These are phyloP conservation scores for Ballota nigra DNA, from an alignment of 257 asterid genomes.

Conservation along the genomic window DNA sequence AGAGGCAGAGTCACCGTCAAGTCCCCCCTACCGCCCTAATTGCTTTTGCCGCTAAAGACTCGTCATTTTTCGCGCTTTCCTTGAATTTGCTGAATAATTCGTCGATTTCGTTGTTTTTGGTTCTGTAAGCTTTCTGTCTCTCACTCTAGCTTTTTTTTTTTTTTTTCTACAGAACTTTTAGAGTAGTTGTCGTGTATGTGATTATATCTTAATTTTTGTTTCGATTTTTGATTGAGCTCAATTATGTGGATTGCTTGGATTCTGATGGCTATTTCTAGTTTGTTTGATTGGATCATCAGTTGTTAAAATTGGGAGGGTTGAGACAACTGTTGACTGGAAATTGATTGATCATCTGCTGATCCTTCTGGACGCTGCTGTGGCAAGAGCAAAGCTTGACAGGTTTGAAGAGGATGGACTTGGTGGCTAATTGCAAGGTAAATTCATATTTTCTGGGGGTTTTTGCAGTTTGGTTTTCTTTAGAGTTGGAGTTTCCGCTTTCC, in stretches of 20 bases:
- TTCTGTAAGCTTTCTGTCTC: slow-evolving; percentile 7
- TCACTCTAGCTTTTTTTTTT: neutral
- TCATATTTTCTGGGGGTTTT: slow-evolving; percentile 8
- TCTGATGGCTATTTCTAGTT: slow-evolving; percentile 16
- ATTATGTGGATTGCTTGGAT: slow-evolving; percentile 17
- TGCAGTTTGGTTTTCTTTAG: slow-evolving; percentile 1
- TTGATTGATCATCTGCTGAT: slow-evolving; percentile 25
- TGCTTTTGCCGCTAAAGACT: slow-evolving; percentile 13
- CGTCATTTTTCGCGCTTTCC: slow-evolving; percentile 7
- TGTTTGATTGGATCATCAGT: slow-evolving; percentile 46
- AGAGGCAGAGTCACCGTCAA: slow-evolving; percentile 13
- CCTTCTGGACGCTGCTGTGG: slow-evolving; percentile 32
- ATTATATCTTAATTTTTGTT: neutral
- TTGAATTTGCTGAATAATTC: neutral
- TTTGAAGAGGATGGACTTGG: slow-evolving; percentile 68
- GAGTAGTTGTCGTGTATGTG: neutral
- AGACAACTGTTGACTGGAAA: slow-evolving; percentile 30
- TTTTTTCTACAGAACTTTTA: neutral
- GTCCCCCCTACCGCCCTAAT: slow-evolving; percentile 33
- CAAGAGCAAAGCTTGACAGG: slow-evolving; percentile 24
- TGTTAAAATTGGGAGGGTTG: slow-evolving; percentile 21
- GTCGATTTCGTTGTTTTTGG: neutral
- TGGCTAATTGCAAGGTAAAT: slow-evolving; percentile 73
- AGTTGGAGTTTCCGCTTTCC: neutral
- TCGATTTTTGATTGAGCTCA: slow-evolving; percentile 22